These are phyloP conservation scores for Plasmodium blacklocki DNA, from an alignment of 169 alveolate genomes.

Conservation along the genomic window DNA sequence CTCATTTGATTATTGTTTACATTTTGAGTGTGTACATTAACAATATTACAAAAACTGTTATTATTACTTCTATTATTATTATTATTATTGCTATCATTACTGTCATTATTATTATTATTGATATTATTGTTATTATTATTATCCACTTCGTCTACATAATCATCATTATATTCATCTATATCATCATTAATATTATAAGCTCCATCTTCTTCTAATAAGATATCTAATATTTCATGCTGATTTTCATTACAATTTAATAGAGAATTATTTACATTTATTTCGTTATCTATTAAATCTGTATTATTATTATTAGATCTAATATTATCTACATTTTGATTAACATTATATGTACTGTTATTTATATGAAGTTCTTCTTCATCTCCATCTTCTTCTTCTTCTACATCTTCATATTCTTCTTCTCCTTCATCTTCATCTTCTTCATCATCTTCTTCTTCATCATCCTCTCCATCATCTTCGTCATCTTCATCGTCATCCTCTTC, in stretches of 20 bases:
- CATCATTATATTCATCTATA: slow-evolving; percentile 74
- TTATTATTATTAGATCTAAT: slow-evolving; percentile 32
- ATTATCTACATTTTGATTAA: slow-evolving; percentile 45
- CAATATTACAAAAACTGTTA: neutral
- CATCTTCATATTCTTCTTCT: slow-evolving; percentile 4
- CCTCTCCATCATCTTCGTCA: slow-evolving; percentile 59
- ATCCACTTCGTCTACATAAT: slow-evolving; percentile 50
- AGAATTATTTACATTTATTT: slow-evolving; percentile 52
- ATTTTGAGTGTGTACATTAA: neutral
- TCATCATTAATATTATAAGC: slow-evolving; percentile 73
- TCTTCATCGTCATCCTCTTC: slow-evolving; percentile 51
- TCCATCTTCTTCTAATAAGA: slow-evolving; percentile 71
- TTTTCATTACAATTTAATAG: slow-evolving; percentile 67
- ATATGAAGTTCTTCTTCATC: slow-evolving; percentile 42
- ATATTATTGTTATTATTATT: neutral
- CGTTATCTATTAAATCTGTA: slow-evolving; percentile 41
- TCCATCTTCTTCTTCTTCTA: slow-evolving; percentile 40
- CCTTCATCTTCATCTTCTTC: slow-evolving; percentile 18
- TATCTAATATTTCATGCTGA: slow-evolving; percentile 65
- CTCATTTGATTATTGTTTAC: neutral
- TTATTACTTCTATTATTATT: neutral
- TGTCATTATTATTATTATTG: neutral
- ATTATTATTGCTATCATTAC: neutral
- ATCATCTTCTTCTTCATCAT: slow-evolving; percentile 36
- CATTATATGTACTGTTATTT: slow-evolving; percentile 38